Percentiles rank a stretch among this genome's conserved stretches.
Conservation (phyloP, 202 grass and related monocot genomes). For the Zizania palustris region DNA sequence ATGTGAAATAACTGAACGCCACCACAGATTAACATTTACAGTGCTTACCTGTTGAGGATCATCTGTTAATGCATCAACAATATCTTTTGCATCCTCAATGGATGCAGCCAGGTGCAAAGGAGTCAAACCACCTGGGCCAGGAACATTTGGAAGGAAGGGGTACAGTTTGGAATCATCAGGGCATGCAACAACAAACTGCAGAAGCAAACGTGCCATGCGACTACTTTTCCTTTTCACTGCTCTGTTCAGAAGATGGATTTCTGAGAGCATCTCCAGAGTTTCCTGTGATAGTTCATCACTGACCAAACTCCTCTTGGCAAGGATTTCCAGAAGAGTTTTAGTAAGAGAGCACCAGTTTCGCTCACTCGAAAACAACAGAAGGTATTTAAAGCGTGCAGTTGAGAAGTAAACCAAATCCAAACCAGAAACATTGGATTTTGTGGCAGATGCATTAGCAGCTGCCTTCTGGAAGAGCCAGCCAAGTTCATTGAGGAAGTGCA, state of each 20-base stretch:
- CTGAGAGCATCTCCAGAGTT: conserved; percentile 72
- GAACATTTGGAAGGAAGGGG: conserved; percentile 67
- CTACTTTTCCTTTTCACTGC: conserved; percentile 91
- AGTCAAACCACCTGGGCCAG: conserved; percentile 82
- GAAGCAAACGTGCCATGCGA: conserved; percentile 79
- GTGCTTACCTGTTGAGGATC: conserved; percentile 79
- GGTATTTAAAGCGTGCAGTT: conserved; percentile 67
- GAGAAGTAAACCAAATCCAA: conserved; percentile 66
- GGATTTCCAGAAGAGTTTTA: conserved; percentile 84
- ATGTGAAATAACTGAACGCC: conserved; percentile 20
- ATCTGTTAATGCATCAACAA: conserved; percentile 88
- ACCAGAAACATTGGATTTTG: conserved; percentile 37
- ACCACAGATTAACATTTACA: conserved; percentile 11
- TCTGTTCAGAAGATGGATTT: conserved; percentile 83
- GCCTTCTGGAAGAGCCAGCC: conserved; percentile 96
- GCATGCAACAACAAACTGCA: conserved; percentile 59
- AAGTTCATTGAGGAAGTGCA: conserved; percentile 97
- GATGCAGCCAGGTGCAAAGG: conserved; percentile 88
- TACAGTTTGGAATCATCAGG: conserved; percentile 65
- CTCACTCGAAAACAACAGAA: conserved; percentile 87
- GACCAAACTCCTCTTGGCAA: conserved; percentile 66
- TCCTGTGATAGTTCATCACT: conserved; percentile 65
- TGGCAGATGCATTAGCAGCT: conserved; percentile 36
- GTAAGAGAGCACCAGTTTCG: conserved; percentile 82
- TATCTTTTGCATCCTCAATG: conserved; percentile 57